Evolutionary conservation across 257 asterid genomes (phyloP), one percentile per base, ranked within the genome.

Genomic region (Primulina huaijiensis): DNA sequence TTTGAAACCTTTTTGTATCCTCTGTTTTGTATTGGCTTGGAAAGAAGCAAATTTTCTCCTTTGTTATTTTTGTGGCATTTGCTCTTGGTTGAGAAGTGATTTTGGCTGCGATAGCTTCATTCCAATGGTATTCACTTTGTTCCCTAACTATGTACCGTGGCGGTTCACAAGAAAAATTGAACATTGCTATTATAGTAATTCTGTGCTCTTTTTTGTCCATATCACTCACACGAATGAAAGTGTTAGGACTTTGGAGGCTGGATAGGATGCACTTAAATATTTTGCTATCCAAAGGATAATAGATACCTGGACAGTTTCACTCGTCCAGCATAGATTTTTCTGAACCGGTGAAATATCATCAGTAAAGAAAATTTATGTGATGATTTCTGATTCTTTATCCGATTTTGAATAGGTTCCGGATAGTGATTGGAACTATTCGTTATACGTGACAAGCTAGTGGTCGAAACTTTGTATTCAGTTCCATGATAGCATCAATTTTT

Each of bases 41-140:
- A 16, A 8, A 53, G 40, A 63, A 38, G 21, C 31, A 55, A 2
- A 37, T 29, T 19, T 37, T 58, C 4, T 37, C 50, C n/a, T 62
- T 11, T 8, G 27, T 34, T 38, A 68, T 35, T 56, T 52, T 56
- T 62, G 14, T 63, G 16, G 34, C 34, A 34, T 64, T 38, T 3
- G 0, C 55, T 64, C 58, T 64, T 63, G 20, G 43, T 46, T 19
- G n/a, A 5, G 64, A 62, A 43, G 62, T 65, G 52, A 38, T 62
- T 58, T 38, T 73, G 19, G 40, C 55, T 65, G 67, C 19, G 8
- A n/a, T 57, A 19, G 14, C 25, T 16, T 11, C 31, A 25, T 14
- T n/a, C 46, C 43, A 43, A 17, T 43, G 66, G 56, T 46, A 14
- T 43, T 11, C n/a, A 46, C 55, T 3, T 14, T 14, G 55, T 12